These are phyloP conservation scores for Dendrostoma leiphaemia DNA, from an alignment of 2,329 filamentous ascomycete genomes.

Conservation along the genomic window DNA sequence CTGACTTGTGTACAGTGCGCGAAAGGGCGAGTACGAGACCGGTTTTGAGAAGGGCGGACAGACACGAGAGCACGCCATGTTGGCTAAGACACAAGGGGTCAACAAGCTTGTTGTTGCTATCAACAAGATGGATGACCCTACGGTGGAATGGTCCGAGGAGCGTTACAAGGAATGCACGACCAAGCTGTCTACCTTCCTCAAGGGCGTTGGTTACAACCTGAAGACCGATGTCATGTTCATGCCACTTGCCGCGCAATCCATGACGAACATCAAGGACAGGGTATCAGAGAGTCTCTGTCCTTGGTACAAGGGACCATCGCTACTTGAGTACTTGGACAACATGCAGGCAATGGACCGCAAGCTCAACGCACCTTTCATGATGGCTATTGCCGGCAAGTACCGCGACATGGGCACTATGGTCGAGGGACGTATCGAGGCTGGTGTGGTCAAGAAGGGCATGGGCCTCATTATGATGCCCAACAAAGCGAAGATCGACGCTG, in stretches of 20 bases:
- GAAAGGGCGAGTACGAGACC: conserved; percentile 98
- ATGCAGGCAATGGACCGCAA: conserved; percentile 95
- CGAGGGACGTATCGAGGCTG: conserved; percentile 95
- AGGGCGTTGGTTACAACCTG: conserved; percentile 88
- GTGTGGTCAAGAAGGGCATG: conserved; percentile 87
- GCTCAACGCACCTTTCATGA: conserved; percentile 87
- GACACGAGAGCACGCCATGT: conserved; percentile 94
- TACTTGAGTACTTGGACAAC: conserved; percentile 91
- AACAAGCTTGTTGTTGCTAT: conserved; percentile 93
- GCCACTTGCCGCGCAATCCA: conserved; percentile 89
- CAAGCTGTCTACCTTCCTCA: conserved; percentile 85
- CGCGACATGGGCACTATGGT: conserved; percentile 96
- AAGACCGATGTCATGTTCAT: conserved; percentile 94
- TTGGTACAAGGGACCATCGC: conserved; percentile 86
- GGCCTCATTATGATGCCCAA: conserved; percentile 94
- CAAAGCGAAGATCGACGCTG: conserved; percentile 73
- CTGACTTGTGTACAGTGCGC: conserved; percentile 66
- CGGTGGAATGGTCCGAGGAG: conserved; percentile 92
- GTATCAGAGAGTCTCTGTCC: conserved; percentile 72
- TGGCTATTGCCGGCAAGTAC: conserved; percentile 96
- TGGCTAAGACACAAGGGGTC: conserved; percentile 97
- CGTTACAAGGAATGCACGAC: conserved; percentile 90
- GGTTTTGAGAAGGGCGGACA: conserved; percentile 96
- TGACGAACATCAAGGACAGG: conserved; percentile 83
- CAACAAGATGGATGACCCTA: conserved; percentile 99